These are phyloP conservation scores for Exophiala sideris DNA, from an alignment of 2,329 filamentous ascomycete species.

Conservation along the genomic window DNA sequence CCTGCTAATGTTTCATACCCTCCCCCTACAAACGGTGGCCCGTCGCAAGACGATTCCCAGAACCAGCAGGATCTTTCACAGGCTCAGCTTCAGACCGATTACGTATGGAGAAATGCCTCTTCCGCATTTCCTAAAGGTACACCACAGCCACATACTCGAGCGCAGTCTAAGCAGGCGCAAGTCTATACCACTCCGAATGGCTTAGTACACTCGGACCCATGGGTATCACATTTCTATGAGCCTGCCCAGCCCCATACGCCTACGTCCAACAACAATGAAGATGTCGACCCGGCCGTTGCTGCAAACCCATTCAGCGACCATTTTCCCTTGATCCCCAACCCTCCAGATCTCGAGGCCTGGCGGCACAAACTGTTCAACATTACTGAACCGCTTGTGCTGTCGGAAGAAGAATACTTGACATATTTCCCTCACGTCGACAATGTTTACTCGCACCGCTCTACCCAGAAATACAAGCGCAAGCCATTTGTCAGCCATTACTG, in stretches of 20 bases:
- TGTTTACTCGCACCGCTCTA: constrained; percentile 78
- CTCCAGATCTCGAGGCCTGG: constrained; percentile 67
- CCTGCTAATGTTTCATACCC: constrained; percentile 1
- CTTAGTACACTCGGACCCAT: constrained; percentile 19
- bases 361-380: constrained; percentile 70
- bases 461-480: constrained; percentile 75
- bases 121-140: constrained; percentile 23
- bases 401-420: constrained; percentile 71
- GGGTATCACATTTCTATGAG: constrained; percentile 6
- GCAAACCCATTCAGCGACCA: constrained; percentile 24
- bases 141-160: constrained; percentile 3
- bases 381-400: constrained; percentile 68
- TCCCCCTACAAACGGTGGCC: not conserved
- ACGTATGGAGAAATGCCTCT: constrained; percentile 23
- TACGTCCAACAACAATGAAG: constrained; percentile 4
- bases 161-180: constrained; percentile 12
- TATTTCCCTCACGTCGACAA: constrained; percentile 84
- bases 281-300: constrained; percentile 8
- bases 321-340: constrained; percentile 50
- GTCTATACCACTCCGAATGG: constrained; percentile 22
- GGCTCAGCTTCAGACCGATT: constrained; percentile 9
- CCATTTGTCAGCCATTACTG: constrained; percentile 82
- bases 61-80: not conserved
- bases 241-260: not conserved
- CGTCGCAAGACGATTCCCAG: constrained; percentile 4